phyloP scores from a whole-genome alignment of 345 rosid genomes.

The Erucastrum elatum region DNA sequence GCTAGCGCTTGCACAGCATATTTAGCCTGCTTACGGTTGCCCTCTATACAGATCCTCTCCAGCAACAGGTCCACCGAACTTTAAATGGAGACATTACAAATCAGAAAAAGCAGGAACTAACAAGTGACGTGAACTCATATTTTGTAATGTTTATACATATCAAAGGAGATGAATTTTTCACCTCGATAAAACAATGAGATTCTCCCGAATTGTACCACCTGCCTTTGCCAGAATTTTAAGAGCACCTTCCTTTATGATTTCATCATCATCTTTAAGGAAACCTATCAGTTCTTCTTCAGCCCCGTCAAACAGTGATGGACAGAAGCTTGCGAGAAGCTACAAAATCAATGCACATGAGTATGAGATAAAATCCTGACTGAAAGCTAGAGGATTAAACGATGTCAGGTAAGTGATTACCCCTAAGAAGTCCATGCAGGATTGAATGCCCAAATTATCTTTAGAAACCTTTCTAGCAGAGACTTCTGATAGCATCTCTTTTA shows the following conservation, averaged over 20 bases:
- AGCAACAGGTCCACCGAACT: conserved; percentile 90
- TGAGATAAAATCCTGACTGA: conserved; percentile 1
- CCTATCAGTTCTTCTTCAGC: conserved; percentile 75
- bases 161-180: conserved; percentile 31
- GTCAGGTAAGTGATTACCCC: conserved; percentile 63
- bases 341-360: conserved; percentile 15
- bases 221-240: conserved; percentile 93
- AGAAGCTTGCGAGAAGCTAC: conserved; percentile 81
- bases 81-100: conserved; percentile 41
- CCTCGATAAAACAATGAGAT: conserved; percentile 81
- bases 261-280: conserved; percentile 84
- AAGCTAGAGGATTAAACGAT: conserved; percentile 14
- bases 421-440: conserved; percentile 82
- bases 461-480: conserved; percentile 60
- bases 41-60: conserved; percentile 94
- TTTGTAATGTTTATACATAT: conserved; percentile 4
- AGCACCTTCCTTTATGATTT: conserved; percentile 81
- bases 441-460: conserved; percentile 48
- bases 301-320: conserved; percentile 80
- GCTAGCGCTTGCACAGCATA: conserved; percentile 98
- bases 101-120: conserved; percentile 27
- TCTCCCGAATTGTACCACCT: conserved; percentile 93
- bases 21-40: conserved; percentile 90
- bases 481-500: conserved; percentile 73
- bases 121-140: conserved; percentile 11